Conservation (phyloP, 331 rosid genomes). For the Pyrus hybrid region DNA sequence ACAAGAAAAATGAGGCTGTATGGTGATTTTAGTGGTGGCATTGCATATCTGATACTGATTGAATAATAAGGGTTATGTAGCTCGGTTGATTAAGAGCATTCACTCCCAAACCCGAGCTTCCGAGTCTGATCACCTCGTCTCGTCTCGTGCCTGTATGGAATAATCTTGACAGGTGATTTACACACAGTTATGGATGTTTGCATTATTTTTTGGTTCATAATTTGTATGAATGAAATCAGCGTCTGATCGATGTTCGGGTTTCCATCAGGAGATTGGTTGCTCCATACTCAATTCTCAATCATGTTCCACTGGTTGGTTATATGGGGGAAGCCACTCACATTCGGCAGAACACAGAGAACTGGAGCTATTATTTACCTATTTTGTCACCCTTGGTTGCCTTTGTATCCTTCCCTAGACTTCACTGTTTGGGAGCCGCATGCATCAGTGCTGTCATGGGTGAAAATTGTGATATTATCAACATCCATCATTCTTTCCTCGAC, state of each 20-base stretch:
- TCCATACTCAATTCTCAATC: slow-evolving; percentile 20
- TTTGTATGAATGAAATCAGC: neutral
- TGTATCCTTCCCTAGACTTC: slow-evolving; percentile 23
- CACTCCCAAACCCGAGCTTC: neutral
- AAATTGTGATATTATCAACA: slow-evolving; percentile 10
- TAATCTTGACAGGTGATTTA: neutral
- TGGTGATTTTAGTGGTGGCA: neutral
- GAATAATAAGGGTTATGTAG: neutral
- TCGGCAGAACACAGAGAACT: slow-evolving; percentile 8
- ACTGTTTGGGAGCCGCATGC: slow-evolving; percentile 22
- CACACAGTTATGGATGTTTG: neutral
- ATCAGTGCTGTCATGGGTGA: slow-evolving; percentile 22
- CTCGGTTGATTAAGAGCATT: neutral
- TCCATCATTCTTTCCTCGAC: slow-evolving; percentile 14
- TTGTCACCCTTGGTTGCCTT: slow-evolving; percentile 13
- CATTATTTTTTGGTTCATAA: neutral
- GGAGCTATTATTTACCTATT: slow-evolving; percentile 19
- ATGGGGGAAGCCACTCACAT: slow-evolving; percentile 17
- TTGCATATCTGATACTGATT: neutral
- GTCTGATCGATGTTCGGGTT: neutral
- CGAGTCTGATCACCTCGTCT: no score
- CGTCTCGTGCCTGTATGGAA: neutral
- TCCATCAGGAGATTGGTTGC: slow-evolving; percentile 41
- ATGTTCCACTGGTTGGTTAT: slow-evolving; percentile 25
- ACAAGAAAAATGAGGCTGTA: neutral